phyloP scores from a whole-genome alignment of 2,329 filamentous ascomycete species.

The Penicillium fuscoglaucum region DNA sequence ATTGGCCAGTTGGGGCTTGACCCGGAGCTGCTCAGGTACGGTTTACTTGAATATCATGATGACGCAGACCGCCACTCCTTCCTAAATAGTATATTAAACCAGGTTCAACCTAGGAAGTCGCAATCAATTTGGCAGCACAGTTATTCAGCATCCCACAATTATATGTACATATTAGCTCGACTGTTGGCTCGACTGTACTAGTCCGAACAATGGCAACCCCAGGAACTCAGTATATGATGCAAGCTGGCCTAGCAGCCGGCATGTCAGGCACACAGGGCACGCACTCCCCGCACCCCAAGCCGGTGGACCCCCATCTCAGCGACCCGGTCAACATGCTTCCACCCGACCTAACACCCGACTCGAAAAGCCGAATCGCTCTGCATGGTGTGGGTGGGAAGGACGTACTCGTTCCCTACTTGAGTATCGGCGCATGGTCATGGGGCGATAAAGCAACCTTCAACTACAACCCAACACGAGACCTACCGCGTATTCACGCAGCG shows the following conservation, averaged over 20 bases:
- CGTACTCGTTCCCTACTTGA: conserved; percentile 29
- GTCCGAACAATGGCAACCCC: conserved; percentile 14
- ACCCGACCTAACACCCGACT: conserved; percentile 18
- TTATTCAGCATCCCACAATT: background rate
- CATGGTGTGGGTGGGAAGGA: conserved; percentile 25
- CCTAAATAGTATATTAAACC: background rate
- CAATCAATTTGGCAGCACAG: background rate
- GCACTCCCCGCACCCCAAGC: conserved; percentile 19
- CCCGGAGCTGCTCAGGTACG: background rate
- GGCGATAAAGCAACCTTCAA: conserved; percentile 34
- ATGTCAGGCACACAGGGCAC: conserved; percentile 29
- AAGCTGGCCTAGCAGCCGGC: conserved; percentile 23
- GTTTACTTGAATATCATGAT: conserved; percentile 7
- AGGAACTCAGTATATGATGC: conserved; percentile 27
- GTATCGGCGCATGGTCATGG: conserved; percentile 34
- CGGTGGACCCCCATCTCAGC: conserved; percentile 22
- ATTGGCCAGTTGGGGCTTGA: background rate
- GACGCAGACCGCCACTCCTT: conserved; percentile 3
- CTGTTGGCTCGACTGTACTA: background rate
- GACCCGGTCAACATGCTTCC: conserved; percentile 27
- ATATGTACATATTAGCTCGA: background rate
- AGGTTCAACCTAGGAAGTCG: background rate
- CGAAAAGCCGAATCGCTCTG: conserved; percentile 24
- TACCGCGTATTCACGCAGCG: conserved; percentile 38
- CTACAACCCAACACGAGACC: conserved; percentile 37